Evolutionary conservation across 345 rosid genomes (phyloP).

Genomic region (Rhodamnia argentea): DNA sequence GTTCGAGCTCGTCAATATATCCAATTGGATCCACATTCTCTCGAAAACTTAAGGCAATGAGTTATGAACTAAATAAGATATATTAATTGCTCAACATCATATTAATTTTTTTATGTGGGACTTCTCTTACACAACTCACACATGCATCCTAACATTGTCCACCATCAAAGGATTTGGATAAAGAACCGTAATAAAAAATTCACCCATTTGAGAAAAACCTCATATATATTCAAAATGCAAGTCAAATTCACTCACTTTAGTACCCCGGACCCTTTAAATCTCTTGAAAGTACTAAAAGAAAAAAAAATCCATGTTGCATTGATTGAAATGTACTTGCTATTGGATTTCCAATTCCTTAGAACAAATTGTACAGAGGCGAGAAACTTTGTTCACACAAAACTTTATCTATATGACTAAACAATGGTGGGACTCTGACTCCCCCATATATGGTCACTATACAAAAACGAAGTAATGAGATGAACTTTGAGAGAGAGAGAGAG

Average conservation of each 20-base stretch:
- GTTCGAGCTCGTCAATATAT: no score
- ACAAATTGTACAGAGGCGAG: neutral
- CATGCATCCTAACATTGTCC: neutral
- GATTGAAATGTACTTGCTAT: neutral
- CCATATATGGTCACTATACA: neutral
- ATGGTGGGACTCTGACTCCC: neutral
- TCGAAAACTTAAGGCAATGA: no score
- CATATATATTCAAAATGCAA: neutral
- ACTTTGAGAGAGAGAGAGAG: rapidly evolving
- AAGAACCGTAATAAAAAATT: neutral
- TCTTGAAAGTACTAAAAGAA: neutral
- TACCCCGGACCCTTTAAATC: neutral
- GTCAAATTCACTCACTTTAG: neutral
- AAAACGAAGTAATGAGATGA: neutral
- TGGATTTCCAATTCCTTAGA: neutral
- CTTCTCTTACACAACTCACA: no score
- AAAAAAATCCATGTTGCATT: neutral
- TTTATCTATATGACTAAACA: neutral
- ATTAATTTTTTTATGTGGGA: no score
- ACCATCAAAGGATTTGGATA: neutral
- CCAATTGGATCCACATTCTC: no score
- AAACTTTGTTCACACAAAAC: neutral
- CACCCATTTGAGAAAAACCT: neutral
- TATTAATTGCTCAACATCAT: no score
- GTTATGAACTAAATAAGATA: no score